Evolutionary conservation across 2,329 filamentous ascomycete species (phyloP).

Genomic region (Pseudogymnoascus sp.): DNA sequence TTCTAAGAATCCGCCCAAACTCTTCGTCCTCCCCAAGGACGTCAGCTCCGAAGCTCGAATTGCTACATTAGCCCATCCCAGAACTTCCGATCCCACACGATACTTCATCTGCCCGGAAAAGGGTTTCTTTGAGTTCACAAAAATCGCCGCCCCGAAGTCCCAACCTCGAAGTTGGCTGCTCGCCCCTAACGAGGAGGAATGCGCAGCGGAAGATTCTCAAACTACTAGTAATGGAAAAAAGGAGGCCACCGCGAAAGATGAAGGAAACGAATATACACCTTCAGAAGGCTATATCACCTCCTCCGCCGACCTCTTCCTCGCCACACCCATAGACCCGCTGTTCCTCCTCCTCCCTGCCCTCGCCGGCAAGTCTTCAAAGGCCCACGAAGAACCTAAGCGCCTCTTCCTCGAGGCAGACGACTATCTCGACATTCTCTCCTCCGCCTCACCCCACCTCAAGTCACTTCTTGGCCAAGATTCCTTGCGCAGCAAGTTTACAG

Average conservation of each 20-base stretch:
- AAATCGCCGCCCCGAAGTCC: constrained; percentile 44
- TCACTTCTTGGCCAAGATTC: constrained; percentile 44
- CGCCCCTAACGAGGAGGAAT: constrained; percentile 17
- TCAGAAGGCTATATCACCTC: constrained; percentile 50
- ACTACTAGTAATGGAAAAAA: constrained; percentile 11
- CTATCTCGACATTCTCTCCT: constrained; percentile 57
- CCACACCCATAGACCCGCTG: constrained; percentile 75
- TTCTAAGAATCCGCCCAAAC: constrained; percentile 39
- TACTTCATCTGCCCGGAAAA: constrained; percentile 56
- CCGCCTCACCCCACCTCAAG: constrained; percentile 49
- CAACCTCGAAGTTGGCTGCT: constrained; percentile 58
- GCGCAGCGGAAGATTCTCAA: constrained; percentile 10
- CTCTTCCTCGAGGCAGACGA: constrained; percentile 66
- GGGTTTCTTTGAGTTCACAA: constrained; percentile 60
- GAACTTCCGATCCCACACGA: constrained; percentile 46
- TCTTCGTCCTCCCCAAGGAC: constrained; percentile 56
- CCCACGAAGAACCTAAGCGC: constrained; percentile 44
- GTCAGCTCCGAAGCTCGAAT: constrained; percentile 49
- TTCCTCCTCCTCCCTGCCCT: constrained; percentile 77
- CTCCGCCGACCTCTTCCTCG: constrained; percentile 69
- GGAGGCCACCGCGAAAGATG: constrained; percentile 19
- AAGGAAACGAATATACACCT: constrained; percentile 12
- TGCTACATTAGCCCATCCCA: constrained; percentile 53
- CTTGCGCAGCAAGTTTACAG: constrained; percentile 48
- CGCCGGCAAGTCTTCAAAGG: constrained; percentile 35